Evolutionary conservation across 805 yeast species (phyloP).

Genomic region (Clavispora phyllophila): DNA sequence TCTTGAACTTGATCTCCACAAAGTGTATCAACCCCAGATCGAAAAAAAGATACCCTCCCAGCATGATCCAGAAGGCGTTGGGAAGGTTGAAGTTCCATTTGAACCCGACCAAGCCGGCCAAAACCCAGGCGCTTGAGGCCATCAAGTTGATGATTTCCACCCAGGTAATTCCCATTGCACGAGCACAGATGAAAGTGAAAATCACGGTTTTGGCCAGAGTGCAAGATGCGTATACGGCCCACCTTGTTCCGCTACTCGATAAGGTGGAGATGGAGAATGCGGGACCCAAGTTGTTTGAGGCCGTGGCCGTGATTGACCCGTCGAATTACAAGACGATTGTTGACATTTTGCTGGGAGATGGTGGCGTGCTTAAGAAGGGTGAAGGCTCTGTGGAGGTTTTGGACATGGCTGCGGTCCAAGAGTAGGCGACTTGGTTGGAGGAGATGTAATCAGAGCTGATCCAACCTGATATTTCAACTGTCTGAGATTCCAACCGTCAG

Average conservation of each 20-base stretch:
- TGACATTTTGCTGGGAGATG: conserved; percentile 49
- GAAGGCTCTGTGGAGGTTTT: conserved; percentile 74
- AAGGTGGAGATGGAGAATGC: conserved; percentile 34
- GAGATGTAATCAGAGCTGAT: no score
- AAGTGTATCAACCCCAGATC: conserved; percentile 89
- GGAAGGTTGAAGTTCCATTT: conserved; percentile 74
- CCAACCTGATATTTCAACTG: no score
- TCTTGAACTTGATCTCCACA: conserved; percentile 75
- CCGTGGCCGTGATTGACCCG: conserved; percentile 75
- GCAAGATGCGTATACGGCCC: conserved; percentile 29
- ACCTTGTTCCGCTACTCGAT: conserved; percentile 31
- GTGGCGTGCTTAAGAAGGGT: conserved; percentile 41
- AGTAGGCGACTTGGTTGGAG: no score
- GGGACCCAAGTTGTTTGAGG: conserved; percentile 40
- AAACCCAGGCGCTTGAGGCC: conserved; percentile 88
- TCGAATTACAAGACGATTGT: conserved; percentile 70
- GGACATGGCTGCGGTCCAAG: conserved; percentile 83
- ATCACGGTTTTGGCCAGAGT: conserved; percentile 54
- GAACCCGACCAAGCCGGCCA: conserved; percentile 68
- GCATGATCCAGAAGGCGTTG: conserved; percentile 87
- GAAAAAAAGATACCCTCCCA: conserved; percentile 87
- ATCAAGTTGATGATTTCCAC: conserved; percentile 68
- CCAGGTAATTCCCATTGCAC: conserved; percentile 86
- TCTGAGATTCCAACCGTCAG: no score
- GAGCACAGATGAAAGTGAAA: conserved; percentile 89